Evolutionary conservation across 306 rosid species (phyloP), one percentile per base, ranked within the genome.

Genomic region (Cucumis hystrix): DNA sequence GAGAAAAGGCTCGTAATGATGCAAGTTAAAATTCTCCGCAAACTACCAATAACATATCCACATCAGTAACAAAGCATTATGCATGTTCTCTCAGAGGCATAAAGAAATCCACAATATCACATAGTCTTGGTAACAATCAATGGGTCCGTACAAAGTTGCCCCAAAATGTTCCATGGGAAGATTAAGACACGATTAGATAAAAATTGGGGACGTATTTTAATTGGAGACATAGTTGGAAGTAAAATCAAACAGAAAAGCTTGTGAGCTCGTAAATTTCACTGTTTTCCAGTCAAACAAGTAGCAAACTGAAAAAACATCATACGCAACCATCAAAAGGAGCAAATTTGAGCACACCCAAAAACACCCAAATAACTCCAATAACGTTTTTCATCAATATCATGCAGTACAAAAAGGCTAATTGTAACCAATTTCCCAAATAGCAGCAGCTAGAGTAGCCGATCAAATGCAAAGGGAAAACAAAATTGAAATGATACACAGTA

Each of bases 381-480:
- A 76, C 80, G 76, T 28, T 23, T 47, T 56, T 49, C 76, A 37
- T 77, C 82, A 79, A 68, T 28, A 69, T 12, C 79, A 62, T 15
- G 59, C 79, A 61, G 35, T 30, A 9, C 7, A 47, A 59, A 59
- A 20, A 41, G n/a, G 54, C 6, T 11, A 77, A 41, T 75, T 47
- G 40, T 35, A 65, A 74, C 33, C 37, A 90, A 86, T 74, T 33
- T 80, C 30, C 18, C 80, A 80, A 83, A 76, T 81, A 86, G 83
- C 84, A 49, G 11, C 35, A 76, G 54, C 79, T 61, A 30, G 33
- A 77, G 37, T 47, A 61, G 57, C 49, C 72, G 72, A 77, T 77
- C 79, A 63, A 62, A 77, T 61, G 72, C 79, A 77, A 62, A 62
- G 12, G 21, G 15, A 41, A 30, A 77, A 62, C n/a, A 6, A 52